Evolutionary conservation across 2,329 filamentous ascomycete species (phyloP).

Genomic region (Daldinia sp.): DNA sequence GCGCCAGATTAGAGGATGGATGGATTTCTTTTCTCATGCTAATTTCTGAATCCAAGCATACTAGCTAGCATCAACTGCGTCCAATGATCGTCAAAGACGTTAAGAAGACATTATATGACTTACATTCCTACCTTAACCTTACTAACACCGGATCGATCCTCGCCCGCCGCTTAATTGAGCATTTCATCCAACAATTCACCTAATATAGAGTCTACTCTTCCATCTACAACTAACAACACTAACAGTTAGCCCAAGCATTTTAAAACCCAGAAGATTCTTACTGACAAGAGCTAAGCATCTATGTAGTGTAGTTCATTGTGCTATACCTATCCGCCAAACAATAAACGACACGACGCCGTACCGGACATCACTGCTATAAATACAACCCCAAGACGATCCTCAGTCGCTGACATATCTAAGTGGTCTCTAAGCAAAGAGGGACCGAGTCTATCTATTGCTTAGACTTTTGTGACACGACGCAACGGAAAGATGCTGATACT

Average conservation of each 20-base stretch:
- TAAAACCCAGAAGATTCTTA: background rate
- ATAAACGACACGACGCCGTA: background rate
- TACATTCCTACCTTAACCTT: background rate
- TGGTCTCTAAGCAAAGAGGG: background rate
- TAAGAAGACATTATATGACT: background rate
- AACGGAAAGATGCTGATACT: conserved; percentile 6
- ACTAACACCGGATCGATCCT: no score
- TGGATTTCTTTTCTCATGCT: conserved; percentile 6
- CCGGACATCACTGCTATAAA: background rate
- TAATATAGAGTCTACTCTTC: background rate
- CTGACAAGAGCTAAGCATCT: background rate
- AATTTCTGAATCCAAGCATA: conserved; percentile 2
- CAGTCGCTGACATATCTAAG: background rate
- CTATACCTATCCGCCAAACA: background rate
- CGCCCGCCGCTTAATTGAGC: background rate
- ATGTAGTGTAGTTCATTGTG: background rate
- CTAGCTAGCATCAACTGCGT: background rate
- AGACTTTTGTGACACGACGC: conserved; percentile 1
- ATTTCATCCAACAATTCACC: background rate
- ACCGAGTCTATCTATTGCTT: background rate
- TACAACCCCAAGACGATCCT: background rate
- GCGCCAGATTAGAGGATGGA: conserved; percentile 6
- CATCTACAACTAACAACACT: background rate
- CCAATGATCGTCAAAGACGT: background rate
- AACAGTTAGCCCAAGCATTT: background rate